These are phyloP conservation scores for Solanum chmielewskii DNA, from an alignment of 257 asterid species.

Conservation along the genomic window DNA sequence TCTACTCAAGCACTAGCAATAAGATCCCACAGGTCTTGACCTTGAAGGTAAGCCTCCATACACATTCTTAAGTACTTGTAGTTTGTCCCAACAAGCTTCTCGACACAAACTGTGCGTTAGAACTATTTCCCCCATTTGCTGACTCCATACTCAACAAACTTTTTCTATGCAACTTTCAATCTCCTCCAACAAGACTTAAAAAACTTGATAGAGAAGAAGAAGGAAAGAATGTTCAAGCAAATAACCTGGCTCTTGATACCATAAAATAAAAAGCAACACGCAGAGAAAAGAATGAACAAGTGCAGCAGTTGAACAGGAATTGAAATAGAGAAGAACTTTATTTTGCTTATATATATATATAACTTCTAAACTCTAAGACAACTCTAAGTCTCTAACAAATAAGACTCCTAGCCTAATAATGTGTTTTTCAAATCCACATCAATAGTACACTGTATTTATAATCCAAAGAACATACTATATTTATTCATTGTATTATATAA, in stretches of 20 bases:
- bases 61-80: background rate
- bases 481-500: too few species aligned
- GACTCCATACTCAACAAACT: background rate
- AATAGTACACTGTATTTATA: too few species aligned
- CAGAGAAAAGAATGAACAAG: background rate
- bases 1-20: background rate
- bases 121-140: background rate
- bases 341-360: too few species aligned
- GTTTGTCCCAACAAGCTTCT: background rate
- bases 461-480: too few species aligned
- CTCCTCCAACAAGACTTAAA: background rate
- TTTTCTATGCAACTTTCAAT: background rate
- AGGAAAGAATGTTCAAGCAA: background rate
- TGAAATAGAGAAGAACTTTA: background rate
- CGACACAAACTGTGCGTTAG: background rate
- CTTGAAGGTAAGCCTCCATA: background rate
- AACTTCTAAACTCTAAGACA: too few species aligned
- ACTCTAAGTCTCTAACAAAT: too few species aligned
- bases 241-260: background rate
- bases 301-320: too few species aligned
- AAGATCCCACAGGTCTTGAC: background rate
- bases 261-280: background rate
- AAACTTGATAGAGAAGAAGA: too few species aligned
- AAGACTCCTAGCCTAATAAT: too few species aligned
- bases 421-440: too few species aligned